Base-by-base conservation (phyloP, 805 yeast genomes). In the Wickerhamomyces bovis region DNA sequence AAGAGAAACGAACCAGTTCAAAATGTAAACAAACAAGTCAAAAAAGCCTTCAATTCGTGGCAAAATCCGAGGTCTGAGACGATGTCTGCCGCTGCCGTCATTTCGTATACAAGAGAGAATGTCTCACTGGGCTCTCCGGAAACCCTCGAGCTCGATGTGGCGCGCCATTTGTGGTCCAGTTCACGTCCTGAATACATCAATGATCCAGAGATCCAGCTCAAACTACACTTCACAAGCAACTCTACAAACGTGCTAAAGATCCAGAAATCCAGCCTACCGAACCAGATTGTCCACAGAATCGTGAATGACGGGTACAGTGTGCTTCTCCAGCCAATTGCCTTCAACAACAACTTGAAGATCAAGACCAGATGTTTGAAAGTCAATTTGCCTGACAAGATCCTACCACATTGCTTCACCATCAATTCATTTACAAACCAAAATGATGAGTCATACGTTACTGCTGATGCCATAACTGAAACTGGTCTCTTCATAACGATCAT, bases 401-500 rank as follows among this genome's bases (percentile, higher is more conserved):
- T 61, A 31, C 43, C 60, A 1, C 55, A 66, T 39, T 77, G 81
- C 51, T 45, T 74, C 2, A 50, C 67, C 0, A 51, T 75, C 4
- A 46, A 62, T 10, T 70, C 71, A 30, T 61, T 61, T 28, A 54
- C 53, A 3, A 60, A 58, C 3, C 53, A 46, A 9, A 65, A 61
- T 9, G 64, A 58, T 6, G 48, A 46, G 6, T 43, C 38, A 2
- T 49, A 47, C 3, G 50, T 81, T 0, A 54, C 78, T n/a, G 50
- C 81, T 18, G 88, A 83, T 60, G 54, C 78, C 9, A 65, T 85
- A 15, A 78, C 81, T 25, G 70, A 67, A 20, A 63, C 68, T 19
- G 83, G 77, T 46, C 62, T 77, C 16, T 61, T 84, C 21, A 69
- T 81, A 38, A 77, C 87, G 0, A 51, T 81, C 28, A 57, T 63